Evolutionary conservation across 2,329 filamentous ascomycete genomes (phyloP).

Genomic region (Stachybotrys chartarum): DNA sequence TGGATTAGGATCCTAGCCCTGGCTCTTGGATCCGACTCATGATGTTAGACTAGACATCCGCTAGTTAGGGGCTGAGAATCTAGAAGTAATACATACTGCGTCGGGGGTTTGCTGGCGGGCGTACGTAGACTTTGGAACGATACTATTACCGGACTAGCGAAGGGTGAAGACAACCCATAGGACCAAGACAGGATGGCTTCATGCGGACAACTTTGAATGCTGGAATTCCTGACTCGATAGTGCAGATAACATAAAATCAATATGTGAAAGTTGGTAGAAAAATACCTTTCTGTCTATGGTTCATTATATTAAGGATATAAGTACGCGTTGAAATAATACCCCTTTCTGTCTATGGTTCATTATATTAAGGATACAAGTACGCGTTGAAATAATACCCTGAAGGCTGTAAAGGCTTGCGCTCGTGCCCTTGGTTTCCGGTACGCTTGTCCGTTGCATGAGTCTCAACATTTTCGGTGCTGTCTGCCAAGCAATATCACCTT

Average conservation of each 20-base stretch:
- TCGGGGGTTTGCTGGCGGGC: not conserved
- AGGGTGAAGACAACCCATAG: not conserved
- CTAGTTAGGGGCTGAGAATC: not conserved
- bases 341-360: too few relatives aligned
- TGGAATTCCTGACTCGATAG: not conserved
- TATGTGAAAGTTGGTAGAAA: not conserved
- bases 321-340: not conserved
- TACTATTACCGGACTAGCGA: not conserved
- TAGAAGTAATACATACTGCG: not conserved
- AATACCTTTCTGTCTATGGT: too few relatives aligned
- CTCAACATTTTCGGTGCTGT: not conserved
- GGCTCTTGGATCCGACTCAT: not conserved
- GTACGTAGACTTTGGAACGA: not conserved
- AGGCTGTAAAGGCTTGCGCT: not conserved
- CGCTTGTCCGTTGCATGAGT: not conserved
- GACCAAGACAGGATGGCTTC: not conserved
- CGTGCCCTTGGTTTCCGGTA: not conserved
- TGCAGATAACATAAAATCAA: not conserved
- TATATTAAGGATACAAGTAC: too few relatives aligned
- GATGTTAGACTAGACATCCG: not conserved
- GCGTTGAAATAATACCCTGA: not conserved
- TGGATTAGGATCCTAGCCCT: not conserved
- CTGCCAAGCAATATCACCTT: not conserved
- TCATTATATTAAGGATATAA: too few relatives aligned
- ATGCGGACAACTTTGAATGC: not conserved